A percentile compares a stretch with the other conserved stretches of the same genome.
Conservation (phyloP, 176 grass and related monocot genomes). For the Melocanna baccifera region DNA sequence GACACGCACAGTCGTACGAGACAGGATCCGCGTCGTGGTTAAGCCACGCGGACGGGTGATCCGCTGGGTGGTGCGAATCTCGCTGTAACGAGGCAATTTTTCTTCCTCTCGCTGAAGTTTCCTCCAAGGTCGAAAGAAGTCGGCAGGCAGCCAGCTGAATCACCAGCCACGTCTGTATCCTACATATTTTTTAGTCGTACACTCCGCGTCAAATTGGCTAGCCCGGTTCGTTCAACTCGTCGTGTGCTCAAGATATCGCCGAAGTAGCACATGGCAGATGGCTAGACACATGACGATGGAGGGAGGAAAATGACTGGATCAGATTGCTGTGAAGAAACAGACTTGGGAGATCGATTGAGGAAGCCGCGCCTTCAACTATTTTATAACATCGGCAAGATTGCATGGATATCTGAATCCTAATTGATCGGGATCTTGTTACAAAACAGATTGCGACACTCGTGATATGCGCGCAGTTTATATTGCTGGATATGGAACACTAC, state of each 20-base stretch:
- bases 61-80: neutral
- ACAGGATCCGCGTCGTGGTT: neutral
- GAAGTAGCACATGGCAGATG: neutral
- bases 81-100: neutral
- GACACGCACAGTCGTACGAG: slow-evolving; percentile 14
- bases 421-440: too few species aligned
- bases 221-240: too few species aligned
- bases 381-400: too few species aligned
- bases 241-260: too few species aligned
- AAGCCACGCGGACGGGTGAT: neutral
- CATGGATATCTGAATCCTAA: too few species aligned
- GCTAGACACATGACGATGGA: neutral
- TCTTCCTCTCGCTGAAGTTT: neutral
- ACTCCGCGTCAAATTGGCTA: neutral
- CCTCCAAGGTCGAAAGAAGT: neutral
- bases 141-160: neutral
- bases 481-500: too few species aligned
- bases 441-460: too few species aligned
- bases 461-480: too few species aligned
- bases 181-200: neutral
- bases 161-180: neutral
- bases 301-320: neutral
- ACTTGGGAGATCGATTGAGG: too few species aligned
- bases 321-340: too few species aligned
- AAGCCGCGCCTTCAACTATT: too few species aligned